A percentile compares a stretch with the other conserved stretches of the same genome.
Conservation (phyloP, 352 stramenopile species). For the Thalassiosira mediterranea region DNA sequence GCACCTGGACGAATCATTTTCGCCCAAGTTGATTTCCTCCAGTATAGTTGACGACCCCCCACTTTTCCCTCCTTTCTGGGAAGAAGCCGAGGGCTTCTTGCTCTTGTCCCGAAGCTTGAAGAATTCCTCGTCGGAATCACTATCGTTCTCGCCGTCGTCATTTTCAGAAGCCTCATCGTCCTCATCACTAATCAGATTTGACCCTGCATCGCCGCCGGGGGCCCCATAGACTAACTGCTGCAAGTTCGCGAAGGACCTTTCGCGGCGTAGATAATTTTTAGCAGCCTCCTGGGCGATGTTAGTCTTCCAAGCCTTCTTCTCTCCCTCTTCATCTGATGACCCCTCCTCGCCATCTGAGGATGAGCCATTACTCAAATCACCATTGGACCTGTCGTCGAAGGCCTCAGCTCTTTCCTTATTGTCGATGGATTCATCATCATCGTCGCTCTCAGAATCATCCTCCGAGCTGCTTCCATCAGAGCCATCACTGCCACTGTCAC, state of each 20-base stretch:
- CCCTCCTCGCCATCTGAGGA: conserved; percentile 32
- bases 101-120: conserved; percentile 73
- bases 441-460: conserved; percentile 51
- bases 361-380: conserved; percentile 47
- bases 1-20: conserved; percentile 75
- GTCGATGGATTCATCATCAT: conserved; percentile 72
- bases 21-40: conserved; percentile 56
- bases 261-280: conserved; percentile 68
- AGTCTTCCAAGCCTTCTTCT: conserved; percentile 68
- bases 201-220: conserved; percentile 81
- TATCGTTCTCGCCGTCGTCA: conserved; percentile 50
- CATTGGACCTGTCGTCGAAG: conserved; percentile 52
- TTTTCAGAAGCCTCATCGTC: too few relatives aligned
- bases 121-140: conserved; percentile 74
- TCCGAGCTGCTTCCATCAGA: conserved; percentile 79
- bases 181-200: conserved; percentile 75
- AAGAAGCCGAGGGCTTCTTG: conserved; percentile 19
- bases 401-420: conserved; percentile 57
- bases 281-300: conserved; percentile 69
- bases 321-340: conserved; percentile 27
- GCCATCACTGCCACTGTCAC: conserved; percentile 68
- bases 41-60: conserved; percentile 7
- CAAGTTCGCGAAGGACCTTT: conserved; percentile 69
- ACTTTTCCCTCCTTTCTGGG: conserved; percentile 11
- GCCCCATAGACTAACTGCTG: conserved; percentile 82